Evolutionary conservation across 805 yeast genomes (phyloP).

Genomic region (Jamesozyma piceae): DNA sequence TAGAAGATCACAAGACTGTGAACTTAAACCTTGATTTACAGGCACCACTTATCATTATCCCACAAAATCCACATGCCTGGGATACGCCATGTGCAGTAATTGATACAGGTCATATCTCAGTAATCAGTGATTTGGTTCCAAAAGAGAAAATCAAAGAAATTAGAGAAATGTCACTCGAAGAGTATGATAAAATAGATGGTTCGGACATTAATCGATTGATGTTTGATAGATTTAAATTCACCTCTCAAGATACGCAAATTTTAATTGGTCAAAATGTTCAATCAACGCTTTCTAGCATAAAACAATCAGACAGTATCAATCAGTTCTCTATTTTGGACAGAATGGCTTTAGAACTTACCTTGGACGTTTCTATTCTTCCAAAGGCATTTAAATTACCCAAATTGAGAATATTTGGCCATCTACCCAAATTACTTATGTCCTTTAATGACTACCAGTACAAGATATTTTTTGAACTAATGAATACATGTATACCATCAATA

Average conservation of each 20-base stretch:
- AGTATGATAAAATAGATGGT: slow-evolving; percentile 51
- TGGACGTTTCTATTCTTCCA: slow-evolving; percentile 82
- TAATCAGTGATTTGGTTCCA: slow-evolving; percentile 71
- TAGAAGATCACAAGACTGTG: slow-evolving; percentile 89
- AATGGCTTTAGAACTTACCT: slow-evolving; percentile 57
- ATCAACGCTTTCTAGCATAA: slow-evolving; percentile 66
- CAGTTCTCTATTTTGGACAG: slow-evolving; percentile 61
- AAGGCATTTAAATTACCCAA: slow-evolving; percentile 65
- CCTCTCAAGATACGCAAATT: slow-evolving; percentile 77
- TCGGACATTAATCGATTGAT: slow-evolving; percentile 57
- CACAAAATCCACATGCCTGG: slow-evolving; percentile 70
- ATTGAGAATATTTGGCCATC: slow-evolving; percentile 62
- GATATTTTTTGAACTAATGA: slow-evolving; percentile 69
- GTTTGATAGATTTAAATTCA: slow-evolving; percentile 80
- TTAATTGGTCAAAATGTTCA: slow-evolving; percentile 76
- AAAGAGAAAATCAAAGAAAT: slow-evolving; percentile 58
- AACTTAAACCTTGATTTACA: slow-evolving; percentile 81
- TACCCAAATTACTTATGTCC: slow-evolving; percentile 63
- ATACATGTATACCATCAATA: slow-evolving; percentile 33
- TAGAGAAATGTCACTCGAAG: slow-evolving; percentile 52
- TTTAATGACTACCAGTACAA: slow-evolving; percentile 87
- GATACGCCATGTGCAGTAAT: slow-evolving; percentile 81
- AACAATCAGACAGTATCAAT: slow-evolving; percentile 32
- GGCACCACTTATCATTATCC: slow-evolving; percentile 84
- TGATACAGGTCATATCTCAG: slow-evolving; percentile 92